Evolutionary conservation across 495 filamentous ascomycete genomes (phyloP), one percentile per base, ranked within the genome.

Genomic region (Rhizodiscina lignyota): DNA sequence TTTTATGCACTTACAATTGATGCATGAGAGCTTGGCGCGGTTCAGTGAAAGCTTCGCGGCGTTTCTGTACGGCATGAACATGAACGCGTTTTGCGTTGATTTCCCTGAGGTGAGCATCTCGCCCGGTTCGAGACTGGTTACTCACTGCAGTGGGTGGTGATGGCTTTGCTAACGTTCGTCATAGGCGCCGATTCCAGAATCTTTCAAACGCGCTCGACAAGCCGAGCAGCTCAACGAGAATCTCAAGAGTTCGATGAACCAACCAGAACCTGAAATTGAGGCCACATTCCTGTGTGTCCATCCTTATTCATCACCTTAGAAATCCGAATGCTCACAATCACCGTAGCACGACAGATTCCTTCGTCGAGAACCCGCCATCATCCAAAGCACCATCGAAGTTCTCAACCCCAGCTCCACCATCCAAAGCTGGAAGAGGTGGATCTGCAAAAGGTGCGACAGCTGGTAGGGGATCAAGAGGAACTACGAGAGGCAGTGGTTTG

Each of bases 61-160:
- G 50, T 96, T 97, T 45, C 51, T 97, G 35, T 96, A 96, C 42
- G 89, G 89, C 2, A 51, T 97, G 54, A 94, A 96, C 46, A 91
- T 97, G 83, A 96, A 94, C 56, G 89, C 91, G 3, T 97, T 94
- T 51, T 97, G 89, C 54, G 86, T 96, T 24, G 89, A 96, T 59
- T 96, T 96, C 53, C 82, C 84, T 0, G 91, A 97, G 72, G 85
- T 86, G 61, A n/a, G n/a, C n/a, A n/a, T n/a, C n/a, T n/a, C 36
- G 47, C 18, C 3, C 21, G 23, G 18, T 5, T 1, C n/a, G 16
- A 27, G 17, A 17, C 3, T 15, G 34, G 28, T 18, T 13, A 27
- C 13, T 2, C 8, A 8, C 29, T 11, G 8, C 28, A 11, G 30
- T 10, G 16, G 38, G 23, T 22, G 31, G 10, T 35, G 32, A 41